Evolutionary conservation across 768 basidiomycete genomes (phyloP).

Genomic region (Boletus speciosus): DNA sequence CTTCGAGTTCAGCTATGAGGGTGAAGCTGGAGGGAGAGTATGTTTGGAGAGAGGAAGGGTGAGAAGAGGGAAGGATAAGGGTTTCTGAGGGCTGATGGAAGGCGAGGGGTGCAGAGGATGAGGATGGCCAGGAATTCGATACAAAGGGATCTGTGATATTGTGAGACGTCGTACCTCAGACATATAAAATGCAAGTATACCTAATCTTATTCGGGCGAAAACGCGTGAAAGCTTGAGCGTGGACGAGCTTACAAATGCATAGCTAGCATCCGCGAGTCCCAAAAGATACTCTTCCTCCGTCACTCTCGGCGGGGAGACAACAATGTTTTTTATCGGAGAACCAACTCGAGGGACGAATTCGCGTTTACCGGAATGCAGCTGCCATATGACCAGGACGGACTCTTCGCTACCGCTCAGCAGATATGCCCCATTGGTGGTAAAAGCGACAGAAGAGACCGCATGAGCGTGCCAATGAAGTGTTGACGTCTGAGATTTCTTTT

Average conservation of each 20-base stretch:
- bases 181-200: constrained; percentile 37
- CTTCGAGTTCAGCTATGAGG: constrained; percentile 82
- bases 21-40: constrained; percentile 72
- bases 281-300: constrained; percentile 84
- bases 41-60: constrained; percentile 92
- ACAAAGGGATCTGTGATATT: constrained; percentile 34
- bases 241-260: constrained; percentile 68
- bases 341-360: constrained; percentile 94
- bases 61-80: constrained; percentile 86
- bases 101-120: constrained; percentile 60
- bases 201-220: constrained; percentile 75
- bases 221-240: constrained; percentile 69
- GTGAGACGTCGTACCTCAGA: neutral
- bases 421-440: constrained; percentile 89
- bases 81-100: constrained; percentile 71
- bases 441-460: constrained; percentile 79
- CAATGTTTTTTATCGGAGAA: constrained; percentile 73
- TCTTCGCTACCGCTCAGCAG: constrained; percentile 94
- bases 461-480: constrained; percentile 97
- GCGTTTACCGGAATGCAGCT: constrained; percentile 80
- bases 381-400: constrained; percentile 96
- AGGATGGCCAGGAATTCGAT: constrained; percentile 34
- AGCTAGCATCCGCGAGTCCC: constrained; percentile 76
- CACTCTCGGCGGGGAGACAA: constrained; percentile 48
- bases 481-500: constrained; percentile 80